Evolutionary conservation across 192 early-diverging fungal genomes (phyloP).

Genomic region (Rhizophagus clarus): DNA sequence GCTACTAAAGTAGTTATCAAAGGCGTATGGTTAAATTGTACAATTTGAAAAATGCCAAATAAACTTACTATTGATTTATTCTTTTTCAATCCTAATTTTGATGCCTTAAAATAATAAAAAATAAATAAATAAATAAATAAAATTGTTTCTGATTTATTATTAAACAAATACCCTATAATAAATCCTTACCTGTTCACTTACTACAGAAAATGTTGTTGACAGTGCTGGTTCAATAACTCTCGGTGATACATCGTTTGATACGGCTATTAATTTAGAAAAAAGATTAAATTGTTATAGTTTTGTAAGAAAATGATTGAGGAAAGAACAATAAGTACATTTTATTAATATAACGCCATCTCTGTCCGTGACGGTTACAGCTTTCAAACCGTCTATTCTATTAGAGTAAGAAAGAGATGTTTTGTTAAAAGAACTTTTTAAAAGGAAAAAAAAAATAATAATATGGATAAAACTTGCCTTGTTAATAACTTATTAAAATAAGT

Average conservation of each 20-base stretch:
- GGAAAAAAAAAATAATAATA: background rate
- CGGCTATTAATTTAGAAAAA: slow-evolving; percentile 17
- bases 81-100: slow-evolving; percentile 61
- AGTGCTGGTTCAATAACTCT: slow-evolving; percentile 54
- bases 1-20: slow-evolving; percentile 63
- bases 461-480: background rate
- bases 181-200: slow-evolving; percentile 59
- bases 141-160: no score
- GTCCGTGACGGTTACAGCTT: slow-evolving; percentile 52
- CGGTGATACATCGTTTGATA: slow-evolving; percentile 39
- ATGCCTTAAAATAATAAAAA: slow-evolving; percentile 41
- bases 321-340: slow-evolving; percentile 43
- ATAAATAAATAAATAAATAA: background rate
- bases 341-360: slow-evolving; percentile 63
- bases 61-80: slow-evolving; percentile 63
- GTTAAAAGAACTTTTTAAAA: background rate
- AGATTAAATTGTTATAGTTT: background rate
- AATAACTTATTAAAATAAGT: slow-evolving; percentile 27
- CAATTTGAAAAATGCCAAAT: slow-evolving; percentile 58
- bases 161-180: slow-evolving; percentile 43
- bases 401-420: background rate
- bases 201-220: slow-evolving; percentile 61
- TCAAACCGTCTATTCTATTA: slow-evolving; percentile 31
- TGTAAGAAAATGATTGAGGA: background rate
- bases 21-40: slow-evolving; percentile 63